These are phyloP conservation scores for Phytopythium cucurbitacearum DNA, from an alignment of 352 stramenopile genomes.

Conservation along the genomic window DNA sequence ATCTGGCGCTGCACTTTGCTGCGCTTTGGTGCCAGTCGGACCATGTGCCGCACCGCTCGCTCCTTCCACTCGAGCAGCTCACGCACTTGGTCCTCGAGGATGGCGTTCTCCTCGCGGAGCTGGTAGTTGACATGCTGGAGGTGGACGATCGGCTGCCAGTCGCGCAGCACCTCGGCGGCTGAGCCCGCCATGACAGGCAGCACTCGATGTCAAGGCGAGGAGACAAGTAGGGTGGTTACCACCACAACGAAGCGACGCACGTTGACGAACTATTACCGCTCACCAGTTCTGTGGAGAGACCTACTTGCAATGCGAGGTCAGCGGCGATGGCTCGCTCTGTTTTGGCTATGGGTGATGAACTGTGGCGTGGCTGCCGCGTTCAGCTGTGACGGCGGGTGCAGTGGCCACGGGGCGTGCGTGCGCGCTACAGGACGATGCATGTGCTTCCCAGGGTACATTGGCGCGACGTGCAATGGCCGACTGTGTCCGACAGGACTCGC, in stretches of 20 bases:
- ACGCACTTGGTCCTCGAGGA: constrained; percentile 39
- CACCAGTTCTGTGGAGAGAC: no score
- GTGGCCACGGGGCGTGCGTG: constrained; percentile 61
- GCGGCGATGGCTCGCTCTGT: no score
- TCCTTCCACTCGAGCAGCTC: constrained; percentile 66
- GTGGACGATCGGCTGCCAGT: constrained; percentile 51
- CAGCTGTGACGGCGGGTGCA: constrained; percentile 83
- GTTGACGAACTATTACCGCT: no score
- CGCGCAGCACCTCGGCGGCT: constrained; percentile 36
- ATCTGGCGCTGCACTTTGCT: constrained; percentile 37
- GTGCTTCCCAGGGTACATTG: constrained; percentile 79
- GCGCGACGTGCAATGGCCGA: constrained; percentile 49
- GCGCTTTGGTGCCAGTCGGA: constrained; percentile 48
- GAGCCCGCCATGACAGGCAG: constrained; percentile 11
- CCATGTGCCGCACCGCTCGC: constrained; percentile 57
- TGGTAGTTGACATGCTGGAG: constrained; percentile 67
- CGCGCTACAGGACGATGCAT: constrained; percentile 54
- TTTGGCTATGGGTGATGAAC: not conserved
- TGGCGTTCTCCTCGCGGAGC: constrained; percentile 50
- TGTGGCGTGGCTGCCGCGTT: constrained; percentile 12
- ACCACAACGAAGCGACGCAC: no score
- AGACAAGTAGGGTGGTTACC: not conserved
- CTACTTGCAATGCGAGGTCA: not conserved
- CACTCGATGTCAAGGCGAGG: not conserved
- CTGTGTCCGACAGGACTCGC: constrained; percentile 45